Percentiles rank a stretch among this genome's conserved stretches.
phyloP scores from a whole-genome alignment of 805 yeast genomes.

The Barnettozyma salicaria region DNA sequence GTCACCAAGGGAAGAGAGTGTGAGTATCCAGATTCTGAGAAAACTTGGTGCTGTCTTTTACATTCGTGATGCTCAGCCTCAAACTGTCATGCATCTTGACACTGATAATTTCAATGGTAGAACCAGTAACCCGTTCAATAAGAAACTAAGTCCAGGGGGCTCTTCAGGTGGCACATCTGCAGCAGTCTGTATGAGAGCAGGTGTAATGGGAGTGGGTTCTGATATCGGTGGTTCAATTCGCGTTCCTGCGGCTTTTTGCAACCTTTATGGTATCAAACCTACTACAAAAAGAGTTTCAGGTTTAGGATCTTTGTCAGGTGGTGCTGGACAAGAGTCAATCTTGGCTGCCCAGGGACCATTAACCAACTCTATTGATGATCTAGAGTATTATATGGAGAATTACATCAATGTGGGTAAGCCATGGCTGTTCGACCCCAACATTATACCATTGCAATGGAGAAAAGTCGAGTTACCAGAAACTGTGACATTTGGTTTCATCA shows the following conservation, averaged over 20 bases:
- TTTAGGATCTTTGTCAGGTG: conserved; percentile 24
- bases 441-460: conserved; percentile 35
- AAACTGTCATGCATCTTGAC: conserved; percentile 64
- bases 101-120: conserved; percentile 55
- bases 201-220: conserved; percentile 59
- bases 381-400: conserved; percentile 60
- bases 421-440: conserved; percentile 43
- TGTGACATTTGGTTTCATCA: conserved; percentile 54
- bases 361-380: conserved; percentile 56
- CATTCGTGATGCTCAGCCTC: conserved; percentile 64
- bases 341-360: conserved; percentile 67
- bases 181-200: conserved; percentile 48
- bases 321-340: conserved; percentile 46
- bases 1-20: conserved; percentile 40
- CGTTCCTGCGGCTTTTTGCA: conserved; percentile 61
- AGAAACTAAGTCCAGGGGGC: conserved; percentile 58
- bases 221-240: conserved; percentile 72
- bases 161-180: conserved; percentile 73
- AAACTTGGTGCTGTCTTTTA: conserved; percentile 46
- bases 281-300: conserved; percentile 43
- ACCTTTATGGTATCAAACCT: conserved; percentile 56
- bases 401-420: conserved; percentile 52
- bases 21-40: conserved; percentile 38
- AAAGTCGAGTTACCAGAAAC: conserved; percentile 32
- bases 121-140: conserved; percentile 54